These are phyloP conservation scores for Aspergillus sp. DNA, from an alignment of 2,329 filamentous ascomycete genomes.

Conservation along the genomic window DNA sequence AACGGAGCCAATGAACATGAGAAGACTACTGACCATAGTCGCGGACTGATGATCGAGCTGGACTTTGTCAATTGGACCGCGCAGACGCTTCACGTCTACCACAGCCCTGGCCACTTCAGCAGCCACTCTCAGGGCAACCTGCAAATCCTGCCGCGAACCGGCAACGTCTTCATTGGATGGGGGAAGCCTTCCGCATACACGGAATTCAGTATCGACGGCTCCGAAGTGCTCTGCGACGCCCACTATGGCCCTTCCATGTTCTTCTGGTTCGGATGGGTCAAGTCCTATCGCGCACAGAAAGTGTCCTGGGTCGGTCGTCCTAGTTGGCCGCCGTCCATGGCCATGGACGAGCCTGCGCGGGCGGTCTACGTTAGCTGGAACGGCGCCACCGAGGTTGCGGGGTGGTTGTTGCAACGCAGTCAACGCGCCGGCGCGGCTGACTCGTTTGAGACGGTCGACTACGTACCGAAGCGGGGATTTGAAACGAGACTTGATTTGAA, in stretches of 20 bases:
- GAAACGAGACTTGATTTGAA: conserved; percentile 13
- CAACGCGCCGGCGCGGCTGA: conserved; percentile 7
- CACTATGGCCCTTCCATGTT: conserved; percentile 39
- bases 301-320: conserved; percentile 46
- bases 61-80: conserved; percentile 43
- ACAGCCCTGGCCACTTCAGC: conserved; percentile 8
- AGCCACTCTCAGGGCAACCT: conserved; percentile 10
- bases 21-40: conserved; percentile 8
- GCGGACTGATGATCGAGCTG: conserved; percentile 20
- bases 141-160: conserved; percentile 14
- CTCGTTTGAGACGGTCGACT: conserved; percentile 6
- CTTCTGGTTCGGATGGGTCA: conserved; percentile 39
- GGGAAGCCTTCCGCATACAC: conserved; percentile 45
- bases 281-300: conserved; percentile 51
- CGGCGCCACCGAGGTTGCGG: conserved; percentile 27
- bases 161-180: conserved; percentile 45
- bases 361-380: conserved; percentile 29
- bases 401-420: conserved; percentile 19
- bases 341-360: conserved; percentile 4
- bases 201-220: conserved; percentile 32
- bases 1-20: conserved; percentile 16
- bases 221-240: conserved; percentile 16
- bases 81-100: conserved; percentile 23
- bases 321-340: conserved; percentile 25
- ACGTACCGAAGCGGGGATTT: conserved; percentile 14